Conservation (phyloP, 257 asterid genomes). For the Eucommia ulmoides region DNA sequence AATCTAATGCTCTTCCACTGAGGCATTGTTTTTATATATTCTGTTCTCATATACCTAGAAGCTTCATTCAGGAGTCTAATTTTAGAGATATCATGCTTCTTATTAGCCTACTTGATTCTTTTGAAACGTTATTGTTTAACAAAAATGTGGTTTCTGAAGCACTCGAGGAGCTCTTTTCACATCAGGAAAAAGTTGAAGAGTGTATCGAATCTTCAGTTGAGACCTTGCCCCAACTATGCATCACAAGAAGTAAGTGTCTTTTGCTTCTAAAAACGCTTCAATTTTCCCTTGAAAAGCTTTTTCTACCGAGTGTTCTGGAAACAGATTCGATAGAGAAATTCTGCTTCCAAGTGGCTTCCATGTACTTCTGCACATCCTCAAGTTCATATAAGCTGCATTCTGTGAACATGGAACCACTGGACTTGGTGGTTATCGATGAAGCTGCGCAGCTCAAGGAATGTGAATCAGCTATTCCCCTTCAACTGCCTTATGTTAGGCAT, state of each 20-base stretch:
- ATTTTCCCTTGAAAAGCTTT: slow-evolving; percentile 14
- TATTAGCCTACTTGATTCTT: slow-evolving; percentile 15
- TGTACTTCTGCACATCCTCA: slow-evolving; percentile 46
- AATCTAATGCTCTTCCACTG: slow-evolving; percentile 11
- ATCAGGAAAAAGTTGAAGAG: not conserved
- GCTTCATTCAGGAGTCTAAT: slow-evolving; percentile 17
- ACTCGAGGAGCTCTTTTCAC: slow-evolving; percentile 16
- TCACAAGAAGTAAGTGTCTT: slow-evolving; percentile 16
- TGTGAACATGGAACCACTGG: slow-evolving; percentile 19
- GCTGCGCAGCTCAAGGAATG: slow-evolving; percentile 58
- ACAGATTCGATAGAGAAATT: slow-evolving; percentile 9
- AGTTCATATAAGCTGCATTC: slow-evolving; percentile 29
- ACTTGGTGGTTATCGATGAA: slow-evolving; percentile 42
- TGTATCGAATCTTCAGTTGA: too few relatives aligned
- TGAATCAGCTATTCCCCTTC: slow-evolving; percentile 24
- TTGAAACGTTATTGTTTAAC: slow-evolving; percentile 20
- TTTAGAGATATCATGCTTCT: slow-evolving; percentile 15
- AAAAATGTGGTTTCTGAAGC: slow-evolving; percentile 19
- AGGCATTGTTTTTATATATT: slow-evolving; percentile 21
- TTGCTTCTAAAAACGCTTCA: slow-evolving; percentile 17
- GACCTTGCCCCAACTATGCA: not conserved
- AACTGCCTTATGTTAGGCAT: slow-evolving; percentile 3
- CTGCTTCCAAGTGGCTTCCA: slow-evolving; percentile 30
- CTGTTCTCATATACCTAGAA: slow-evolving; percentile 29
- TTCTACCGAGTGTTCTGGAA: slow-evolving; percentile 14